Evolutionary conservation across 768 basidiomycete species (phyloP).

Genomic region (Tulasnella calospora): DNA sequence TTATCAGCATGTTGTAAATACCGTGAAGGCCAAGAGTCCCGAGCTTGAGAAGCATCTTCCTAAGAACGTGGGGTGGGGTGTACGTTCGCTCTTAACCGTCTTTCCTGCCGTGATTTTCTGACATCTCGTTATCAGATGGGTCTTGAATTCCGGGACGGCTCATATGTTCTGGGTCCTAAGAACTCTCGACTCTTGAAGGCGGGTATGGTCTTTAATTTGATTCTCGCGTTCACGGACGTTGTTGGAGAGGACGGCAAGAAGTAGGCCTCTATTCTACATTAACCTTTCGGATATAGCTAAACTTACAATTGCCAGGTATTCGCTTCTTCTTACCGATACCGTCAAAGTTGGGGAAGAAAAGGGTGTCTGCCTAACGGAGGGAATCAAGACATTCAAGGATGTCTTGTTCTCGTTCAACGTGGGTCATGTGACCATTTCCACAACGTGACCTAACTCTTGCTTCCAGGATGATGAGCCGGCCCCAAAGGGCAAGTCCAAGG

Average conservation of each 20-base stretch:
- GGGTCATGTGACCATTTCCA: not conserved
- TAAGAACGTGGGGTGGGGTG: conserved; percentile 87
- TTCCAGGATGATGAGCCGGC: conserved; percentile 49
- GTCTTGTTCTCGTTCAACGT: conserved; percentile 68
- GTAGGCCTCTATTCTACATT: conserved; percentile 44
- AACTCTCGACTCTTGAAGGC: conserved; percentile 63
- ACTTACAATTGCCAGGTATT: conserved; percentile 53
- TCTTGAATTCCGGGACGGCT: conserved; percentile 88
- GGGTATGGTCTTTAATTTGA: conserved; percentile 82
- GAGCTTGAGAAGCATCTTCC: conserved; percentile 78
- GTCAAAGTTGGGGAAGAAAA: conserved; percentile 67
- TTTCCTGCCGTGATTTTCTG: not conserved
- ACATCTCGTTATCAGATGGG: conserved; percentile 59
- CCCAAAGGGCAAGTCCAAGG: conserved; percentile 48
- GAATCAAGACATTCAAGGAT: conserved; percentile 77
- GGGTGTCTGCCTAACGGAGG: conserved; percentile 71
- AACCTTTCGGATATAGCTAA: not conserved
- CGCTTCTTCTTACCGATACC: conserved; percentile 83
- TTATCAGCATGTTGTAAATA: conserved; percentile 69
- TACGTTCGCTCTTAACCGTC: conserved; percentile 39
- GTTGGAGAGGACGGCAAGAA: conserved; percentile 70
- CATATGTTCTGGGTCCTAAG: conserved; percentile 77
- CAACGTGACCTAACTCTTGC: not conserved
- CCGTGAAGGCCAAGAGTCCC: conserved; percentile 70
- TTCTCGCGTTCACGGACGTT: conserved; percentile 80